Evolutionary conservation across 2,329 filamentous ascomycete genomes (phyloP).

Genomic region (Pseudohalonectria lignicola): DNA sequence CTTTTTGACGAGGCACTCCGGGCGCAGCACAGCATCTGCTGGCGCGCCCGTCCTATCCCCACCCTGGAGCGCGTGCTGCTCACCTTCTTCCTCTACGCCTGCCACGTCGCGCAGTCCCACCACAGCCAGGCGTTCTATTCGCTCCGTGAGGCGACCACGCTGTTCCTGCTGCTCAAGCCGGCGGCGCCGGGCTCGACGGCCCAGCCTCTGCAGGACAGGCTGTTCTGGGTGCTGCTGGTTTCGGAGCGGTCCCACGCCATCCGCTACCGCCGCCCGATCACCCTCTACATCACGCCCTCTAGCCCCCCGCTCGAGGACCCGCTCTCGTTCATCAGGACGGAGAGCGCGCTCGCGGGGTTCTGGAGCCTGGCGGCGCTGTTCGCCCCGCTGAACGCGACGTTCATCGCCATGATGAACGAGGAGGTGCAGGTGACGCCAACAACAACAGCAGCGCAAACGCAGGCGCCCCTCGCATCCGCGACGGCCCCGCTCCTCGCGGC

Average conservation of each 20-base stretch:
- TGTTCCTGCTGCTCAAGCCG: conserved; percentile 22
- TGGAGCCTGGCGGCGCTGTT: conserved; percentile 28
- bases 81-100: conserved; percentile 32
- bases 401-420: conserved; percentile 27
- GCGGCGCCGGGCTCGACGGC: conserved; percentile 12
- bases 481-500: background rate
- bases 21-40: conserved; percentile 20
- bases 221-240: conserved; percentile 32
- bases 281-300: conserved; percentile 26
- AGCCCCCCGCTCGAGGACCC: conserved; percentile 19
- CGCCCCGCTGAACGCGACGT: conserved; percentile 27
- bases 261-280: conserved; percentile 30
- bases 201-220: conserved; percentile 22
- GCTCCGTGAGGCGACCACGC: conserved; percentile 29
- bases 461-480: background rate
- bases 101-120: conserved; percentile 27
- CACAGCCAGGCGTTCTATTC: conserved; percentile 31
- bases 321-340: background rate
- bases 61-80: conserved; percentile 26
- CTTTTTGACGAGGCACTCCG: conserved; percentile 25
- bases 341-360: conserved; percentile 20
- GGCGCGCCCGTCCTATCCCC: conserved; percentile 19
- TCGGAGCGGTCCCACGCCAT: conserved; percentile 33
- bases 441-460: too few relatives aligned
- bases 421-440: conserved; percentile 18